Evolutionary conservation across 139 green algal species (phyloP), one percentile per base, ranked within the genome.

Genomic region (Closterium sp.): DNA sequence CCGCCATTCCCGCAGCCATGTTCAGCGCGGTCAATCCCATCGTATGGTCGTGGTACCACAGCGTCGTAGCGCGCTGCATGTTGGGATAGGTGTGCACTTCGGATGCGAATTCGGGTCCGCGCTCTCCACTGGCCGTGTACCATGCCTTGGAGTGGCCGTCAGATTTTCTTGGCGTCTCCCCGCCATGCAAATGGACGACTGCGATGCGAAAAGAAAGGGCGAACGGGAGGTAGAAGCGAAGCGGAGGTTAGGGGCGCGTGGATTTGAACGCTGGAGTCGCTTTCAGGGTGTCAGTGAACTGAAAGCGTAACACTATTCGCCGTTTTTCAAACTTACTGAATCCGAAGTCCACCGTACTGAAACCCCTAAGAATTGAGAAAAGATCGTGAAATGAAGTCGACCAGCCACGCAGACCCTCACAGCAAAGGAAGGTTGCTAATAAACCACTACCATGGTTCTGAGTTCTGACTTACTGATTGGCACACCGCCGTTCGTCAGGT

Each of bases 41-140:
- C 10, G 86, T 42, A 79, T 93, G 91, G 86, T 93, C 91, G 45
- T 93, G 91, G 32, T 93, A 93, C 86, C 86, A 93, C 27, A 91
- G 31, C 30, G 70, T 30, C 10, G 50, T 24, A 2, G 50, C 10
- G 13, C 13, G 50, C 50, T 73, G 50, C 13, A 27, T 24, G 50
- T 73, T 73, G 4, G 50, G 50, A 22, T 73, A 73, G 2, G 11
- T 28, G 86, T 91, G 79, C 27, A 91, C 79, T 24, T 91, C 42
- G 5, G 73, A 86, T 27, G 70, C 84, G n/a, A 88, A 86, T 5
- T 86, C n/a, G 70, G 50, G 91, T 21, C 29, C 91, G 0, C 22
- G 85, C 4, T 93, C 90, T 21, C 85, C 85, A 17, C 5, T 19
- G 7, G 86, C 62, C 4, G 90, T 93, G 42, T 38, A 29, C 90